A percentile compares a stretch with the other conserved stretches of the same genome.
phyloP scores from a whole-genome alignment of 208 protist genomes.

The Leishmania major region DNA sequence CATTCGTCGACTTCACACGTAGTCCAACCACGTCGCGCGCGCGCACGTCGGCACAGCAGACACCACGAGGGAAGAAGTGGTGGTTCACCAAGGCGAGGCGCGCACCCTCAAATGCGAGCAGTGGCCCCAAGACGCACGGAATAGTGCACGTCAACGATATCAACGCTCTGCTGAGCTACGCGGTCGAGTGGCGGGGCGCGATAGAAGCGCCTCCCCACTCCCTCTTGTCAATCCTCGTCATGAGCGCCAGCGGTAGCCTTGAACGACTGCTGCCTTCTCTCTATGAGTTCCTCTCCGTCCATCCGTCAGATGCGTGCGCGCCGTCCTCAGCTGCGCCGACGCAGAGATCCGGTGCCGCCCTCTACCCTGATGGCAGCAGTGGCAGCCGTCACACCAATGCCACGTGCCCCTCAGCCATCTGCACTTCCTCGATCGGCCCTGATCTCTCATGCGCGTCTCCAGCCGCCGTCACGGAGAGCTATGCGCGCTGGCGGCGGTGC shows the following conservation, averaged over 20 bases:
- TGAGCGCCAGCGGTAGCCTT: conserved; percentile 22
- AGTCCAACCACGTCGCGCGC: not conserved
- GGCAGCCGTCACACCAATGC: not conserved
- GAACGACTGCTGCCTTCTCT: conserved; percentile 56
- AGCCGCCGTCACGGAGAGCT: conserved; percentile 15
- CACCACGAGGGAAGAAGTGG: not conserved
- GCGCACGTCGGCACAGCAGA: not conserved
- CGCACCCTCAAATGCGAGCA: not conserved
- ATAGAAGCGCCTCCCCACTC: not conserved
- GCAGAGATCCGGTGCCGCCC: not conserved
- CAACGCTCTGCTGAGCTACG: not conserved
- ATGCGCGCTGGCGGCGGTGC: conserved; percentile 57
- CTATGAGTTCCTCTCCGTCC: conserved; percentile 38
- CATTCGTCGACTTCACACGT: not conserved
- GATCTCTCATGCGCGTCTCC: not conserved
- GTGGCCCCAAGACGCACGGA: not conserved
- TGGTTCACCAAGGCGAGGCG: not conserved
- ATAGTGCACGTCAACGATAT: not conserved
- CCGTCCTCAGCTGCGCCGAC: not conserved
- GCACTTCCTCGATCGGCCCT: not conserved
- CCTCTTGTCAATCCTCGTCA: conserved; percentile 3
- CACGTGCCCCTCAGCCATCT: not conserved
- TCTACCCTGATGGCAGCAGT: not conserved
- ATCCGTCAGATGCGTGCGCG: conserved; percentile 2
- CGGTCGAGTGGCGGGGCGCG: not conserved